Base-by-base conservation (phyloP, 257 asterid genomes). In the Forsythia suspensa region DNA sequence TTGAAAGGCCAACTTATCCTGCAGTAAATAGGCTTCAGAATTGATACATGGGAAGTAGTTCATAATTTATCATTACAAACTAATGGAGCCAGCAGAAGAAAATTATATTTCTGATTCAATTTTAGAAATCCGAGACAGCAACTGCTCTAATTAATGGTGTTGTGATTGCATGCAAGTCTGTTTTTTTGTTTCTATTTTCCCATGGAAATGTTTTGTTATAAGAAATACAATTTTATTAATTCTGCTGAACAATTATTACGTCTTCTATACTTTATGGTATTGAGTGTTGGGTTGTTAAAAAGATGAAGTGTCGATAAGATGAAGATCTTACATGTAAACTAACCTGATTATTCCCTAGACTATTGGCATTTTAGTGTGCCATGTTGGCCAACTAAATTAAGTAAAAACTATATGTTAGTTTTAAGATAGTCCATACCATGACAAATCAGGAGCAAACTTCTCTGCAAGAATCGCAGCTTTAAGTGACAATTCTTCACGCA, bases 371-470 rank as follows among this genome's bases (percentile, higher is more conserved):
- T 18, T 20, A 2, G 34, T 18, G 34, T 57, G 29, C 21, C 66
- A 0, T 57, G 66, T 20, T 57, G 4, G 36, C 36, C 29, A 57
- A n/a, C 2, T n/a, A 59, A 59, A 59, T 59, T 20, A 59, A 6
- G 36, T n/a, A 21, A 59, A 59, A 59, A 59, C 36, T 7, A 20
- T 55, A 5, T n/a, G 34, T 20, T 59, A 20, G 36, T 59, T 20
- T 59, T 59, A 8, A 9, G 67, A 24, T 63, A 8, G 39, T 67
- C 21, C 92, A 77, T 92, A 94, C 98, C 98, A 94, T 63, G 98
- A 91, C 81, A 94, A 84, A 89, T 94, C 98, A 46, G 98, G 98
- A 61, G 98, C 97, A 86, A 94, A 94, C 86, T 94, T 94, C 92
- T 94, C 98, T 5, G 97, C 96, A 16, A 94, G 93, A 87, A 92